These are phyloP conservation scores for Calcarisporium arbuscula DNA, from an alignment of 2,329 filamentous ascomycete genomes.

Conservation along the genomic window DNA sequence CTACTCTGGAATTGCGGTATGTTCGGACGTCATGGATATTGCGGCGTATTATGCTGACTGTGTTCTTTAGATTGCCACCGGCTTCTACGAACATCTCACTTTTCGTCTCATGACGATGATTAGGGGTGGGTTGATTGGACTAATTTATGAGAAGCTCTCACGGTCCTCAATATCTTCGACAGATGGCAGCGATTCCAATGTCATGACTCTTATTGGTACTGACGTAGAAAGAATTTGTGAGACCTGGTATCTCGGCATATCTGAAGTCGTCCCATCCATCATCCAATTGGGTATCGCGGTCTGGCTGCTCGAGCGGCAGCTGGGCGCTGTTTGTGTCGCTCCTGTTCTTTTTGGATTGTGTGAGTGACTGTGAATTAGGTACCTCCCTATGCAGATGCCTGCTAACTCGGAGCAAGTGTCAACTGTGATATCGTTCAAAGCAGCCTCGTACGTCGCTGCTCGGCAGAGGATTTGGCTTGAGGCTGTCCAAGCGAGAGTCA, in stretches of 20 bases:
- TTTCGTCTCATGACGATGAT: slow-evolving; percentile 18
- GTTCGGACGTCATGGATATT: too few relatives aligned
- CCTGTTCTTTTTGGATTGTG: slow-evolving; percentile 39
- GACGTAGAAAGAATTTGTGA: slow-evolving; percentile 18
- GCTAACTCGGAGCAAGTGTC: background rate
- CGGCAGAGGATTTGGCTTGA: background rate
- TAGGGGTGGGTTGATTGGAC: slow-evolving; percentile 18
- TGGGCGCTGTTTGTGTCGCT: slow-evolving; percentile 33
- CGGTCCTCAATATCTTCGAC: slow-evolving; percentile 13
- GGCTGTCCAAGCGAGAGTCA: background rate
- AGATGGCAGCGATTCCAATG: slow-evolving; percentile 13
- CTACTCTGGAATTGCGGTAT: slow-evolving; percentile 19
- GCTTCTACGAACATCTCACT: slow-evolving; percentile 16
- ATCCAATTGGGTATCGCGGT: slow-evolving; percentile 20
- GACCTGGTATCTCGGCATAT: too few relatives aligned
- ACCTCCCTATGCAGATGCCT: too few relatives aligned
- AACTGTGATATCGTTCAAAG: background rate
- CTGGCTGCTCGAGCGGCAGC: slow-evolving; percentile 23
- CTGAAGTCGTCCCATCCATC: slow-evolving; percentile 14
- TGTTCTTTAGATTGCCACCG: slow-evolving; percentile 13
- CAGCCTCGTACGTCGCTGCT: background rate
- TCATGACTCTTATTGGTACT: slow-evolving; percentile 20
- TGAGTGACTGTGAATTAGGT: too few relatives aligned
- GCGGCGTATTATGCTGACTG: background rate
- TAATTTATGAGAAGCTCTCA: slow-evolving; percentile 20